Percentiles rank a stretch among this genome's conserved stretches.
These are phyloP conservation scores for Pseudocercospora eumusae DNA, from an alignment of 2,329 filamentous ascomycete species.

Conservation along the genomic window DNA sequence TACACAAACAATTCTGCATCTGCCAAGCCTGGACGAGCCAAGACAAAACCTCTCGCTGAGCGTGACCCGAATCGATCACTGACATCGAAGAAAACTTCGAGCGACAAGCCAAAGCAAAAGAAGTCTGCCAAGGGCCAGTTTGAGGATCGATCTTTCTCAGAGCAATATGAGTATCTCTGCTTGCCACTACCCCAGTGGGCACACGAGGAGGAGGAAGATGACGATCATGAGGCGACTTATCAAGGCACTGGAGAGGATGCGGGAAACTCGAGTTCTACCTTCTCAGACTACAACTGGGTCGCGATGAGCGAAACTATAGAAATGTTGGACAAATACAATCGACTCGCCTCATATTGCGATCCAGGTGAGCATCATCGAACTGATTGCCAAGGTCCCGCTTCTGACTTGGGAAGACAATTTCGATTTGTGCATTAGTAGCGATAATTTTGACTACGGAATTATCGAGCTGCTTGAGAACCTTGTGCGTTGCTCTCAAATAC, in stretches of 20 bases:
- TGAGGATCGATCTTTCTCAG: slow-evolving; percentile 12
- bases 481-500: neutral
- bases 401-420: slow-evolving; percentile 13
- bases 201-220: neutral
- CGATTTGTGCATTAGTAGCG: slow-evolving; percentile 13
- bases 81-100: neutral
- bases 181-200: slow-evolving; percentile 1
- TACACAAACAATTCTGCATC: neutral
- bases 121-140: slow-evolving; percentile 12
- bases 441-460: slow-evolving; percentile 12
- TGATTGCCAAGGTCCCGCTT: neutral
- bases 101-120: slow-evolving; percentile 8
- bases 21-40: neutral
- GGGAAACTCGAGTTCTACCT: neutral
- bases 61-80: neutral
- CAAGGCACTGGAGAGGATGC: neutral
- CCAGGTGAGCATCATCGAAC: slow-evolving; percentile 25
- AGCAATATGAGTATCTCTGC: slow-evolving; percentile 17
- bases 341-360: slow-evolving; percentile 19
- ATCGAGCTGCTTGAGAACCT: slow-evolving; percentile 15
- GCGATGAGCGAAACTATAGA: slow-evolving; percentile 9
- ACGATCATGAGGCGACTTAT: neutral
- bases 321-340: slow-evolving; percentile 2
- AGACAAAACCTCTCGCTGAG: neutral
- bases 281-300: slow-evolving; percentile 9